These are phyloP conservation scores for Candida koratica DNA, from an alignment of 805 yeast species.

Conservation along the genomic window DNA sequence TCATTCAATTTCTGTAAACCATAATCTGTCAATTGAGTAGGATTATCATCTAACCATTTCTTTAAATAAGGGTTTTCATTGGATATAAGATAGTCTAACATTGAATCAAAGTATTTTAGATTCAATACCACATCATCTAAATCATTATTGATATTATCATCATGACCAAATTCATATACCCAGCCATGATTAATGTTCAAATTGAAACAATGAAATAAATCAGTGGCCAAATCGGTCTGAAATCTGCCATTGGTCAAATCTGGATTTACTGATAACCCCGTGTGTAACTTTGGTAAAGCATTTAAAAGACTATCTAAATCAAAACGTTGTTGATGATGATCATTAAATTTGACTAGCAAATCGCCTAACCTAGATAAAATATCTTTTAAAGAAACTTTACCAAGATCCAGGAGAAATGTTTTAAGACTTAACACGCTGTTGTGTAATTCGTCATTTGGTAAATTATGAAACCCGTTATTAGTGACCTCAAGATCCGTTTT, in stretches of 20 bases:
- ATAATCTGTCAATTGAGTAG: slow-evolving; percentile 68
- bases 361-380: slow-evolving; percentile 13
- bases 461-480: slow-evolving; percentile 9
- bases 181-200: slow-evolving; percentile 79
- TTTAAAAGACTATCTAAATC: slow-evolving; percentile 42
- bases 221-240: slow-evolving; percentile 44
- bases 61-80: slow-evolving; percentile 12
- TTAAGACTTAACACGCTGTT: slow-evolving; percentile 6
- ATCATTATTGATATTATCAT: slow-evolving; percentile 1
- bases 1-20: slow-evolving; percentile 54
- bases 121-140: slow-evolving; percentile 4
- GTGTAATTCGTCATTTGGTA: slow-evolving; percentile 5
- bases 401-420: slow-evolving; percentile 1
- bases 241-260: slow-evolving; percentile 53
- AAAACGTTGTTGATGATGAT: background rate
- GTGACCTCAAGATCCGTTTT: slow-evolving; percentile 31
- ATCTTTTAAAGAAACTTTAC: slow-evolving; percentile 7
- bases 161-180: slow-evolving; percentile 32
- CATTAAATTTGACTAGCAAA: slow-evolving; percentile 13
- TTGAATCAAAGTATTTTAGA: slow-evolving; percentile 41
- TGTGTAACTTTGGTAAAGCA: slow-evolving; percentile 57
- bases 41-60: slow-evolving; percentile 50
- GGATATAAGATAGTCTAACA: slow-evolving; percentile 52
- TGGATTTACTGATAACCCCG: slow-evolving; percentile 74
- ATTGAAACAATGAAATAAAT: slow-evolving; percentile 56